Evolutionary conservation across 2,329 filamentous ascomycete genomes (phyloP).

Genomic region (Ophiocordyceps unilateralis): DNA sequence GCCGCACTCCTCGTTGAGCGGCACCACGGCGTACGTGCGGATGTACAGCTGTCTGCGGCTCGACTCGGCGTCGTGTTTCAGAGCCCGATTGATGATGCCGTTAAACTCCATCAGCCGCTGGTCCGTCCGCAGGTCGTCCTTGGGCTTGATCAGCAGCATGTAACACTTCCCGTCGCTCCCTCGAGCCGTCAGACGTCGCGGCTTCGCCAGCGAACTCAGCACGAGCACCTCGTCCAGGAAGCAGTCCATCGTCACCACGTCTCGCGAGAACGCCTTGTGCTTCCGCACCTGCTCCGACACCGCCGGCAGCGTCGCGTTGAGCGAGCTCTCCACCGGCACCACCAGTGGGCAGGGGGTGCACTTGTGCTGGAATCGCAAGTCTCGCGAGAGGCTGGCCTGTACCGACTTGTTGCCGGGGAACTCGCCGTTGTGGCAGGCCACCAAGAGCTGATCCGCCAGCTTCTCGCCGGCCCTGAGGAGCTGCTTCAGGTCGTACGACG

Average conservation of each 20-base stretch:
- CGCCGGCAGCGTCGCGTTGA: slow-evolving; percentile 67
- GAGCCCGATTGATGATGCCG: slow-evolving; percentile 84
- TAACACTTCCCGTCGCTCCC: slow-evolving; percentile 83
- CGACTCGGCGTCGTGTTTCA: slow-evolving; percentile 82
- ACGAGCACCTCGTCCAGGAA: slow-evolving; percentile 84
- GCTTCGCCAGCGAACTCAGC: slow-evolving; percentile 79
- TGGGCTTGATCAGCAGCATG: slow-evolving; percentile 88
- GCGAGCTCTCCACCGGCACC: slow-evolving; percentile 70
- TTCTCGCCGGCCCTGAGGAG: slow-evolving; percentile 67
- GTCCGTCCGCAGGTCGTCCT: slow-evolving; percentile 93
- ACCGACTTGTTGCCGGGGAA: slow-evolving; percentile 53
- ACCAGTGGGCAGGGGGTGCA: slow-evolving; percentile 70
- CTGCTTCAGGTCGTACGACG: slow-evolving; percentile 43
- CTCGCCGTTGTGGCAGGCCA: slow-evolving; percentile 60
- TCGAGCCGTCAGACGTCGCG: slow-evolving; percentile 71
- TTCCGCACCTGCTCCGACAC: slow-evolving; percentile 53
- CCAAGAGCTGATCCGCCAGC: slow-evolving; percentile 64
- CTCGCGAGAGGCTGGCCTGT: slow-evolving; percentile 54
- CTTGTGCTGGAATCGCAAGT: slow-evolving; percentile 73
- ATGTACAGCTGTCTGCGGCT: slow-evolving; percentile 86
- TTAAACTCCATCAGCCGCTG: slow-evolving; percentile 99
- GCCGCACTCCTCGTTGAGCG: slow-evolving; percentile 91
- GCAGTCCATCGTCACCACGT: slow-evolving; percentile 63
- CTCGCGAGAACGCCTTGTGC: slow-evolving; percentile 75
- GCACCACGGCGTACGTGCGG: slow-evolving; percentile 91